Base-by-base conservation (phyloP, 2,329 filamentous ascomycete species). In the Tolypocladium sp. region DNA sequence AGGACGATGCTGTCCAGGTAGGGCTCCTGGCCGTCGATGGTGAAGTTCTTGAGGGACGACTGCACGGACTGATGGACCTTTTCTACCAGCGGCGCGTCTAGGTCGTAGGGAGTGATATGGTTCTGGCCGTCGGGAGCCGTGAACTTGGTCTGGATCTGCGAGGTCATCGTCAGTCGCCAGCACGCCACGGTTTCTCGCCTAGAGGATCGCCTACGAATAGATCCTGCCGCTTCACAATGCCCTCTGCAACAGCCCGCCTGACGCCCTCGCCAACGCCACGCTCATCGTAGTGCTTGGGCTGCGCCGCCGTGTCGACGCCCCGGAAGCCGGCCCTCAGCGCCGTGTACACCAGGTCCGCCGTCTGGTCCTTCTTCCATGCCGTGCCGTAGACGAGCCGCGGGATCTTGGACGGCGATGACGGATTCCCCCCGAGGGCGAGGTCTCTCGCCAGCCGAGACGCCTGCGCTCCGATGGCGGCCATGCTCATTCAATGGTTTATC, bases 141-240 rank as follows among this genome's bases (percentile, higher is more conserved):
- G 75, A 88, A 94, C 71, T 93, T 94, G n/a, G 90, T 92, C 80
- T 95, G 90, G 52, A 92, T 78, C 84, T 88, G 59, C 30, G 2
- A 25, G 13, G 20, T 0, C 40, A 33, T 17, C 2, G 41, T 57
- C 41, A 57, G 55, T 25, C 13, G 10, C 30, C 49, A 30, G n/a
- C 30, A 55, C 10, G 27, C 22, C 25, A 35, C 12, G 38, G 27
- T 13, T 15, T n/a, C 27, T 3, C 27, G 38, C 44, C 2, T 4
- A 1, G 27, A 55, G 17, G 56, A 35, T 10, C 44, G 66, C 81
- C 66, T 68, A 90, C 84, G 69, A 86, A 91, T 54, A 93, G 66
- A 40, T 88, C 82, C 53, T 79, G 66, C 5, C 78, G 72, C 30
- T 65, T 79, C 54, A 89, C 74, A n/a, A 82, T 71, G 2, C 83